phyloP scores from a whole-genome alignment of 257 asterid species.

The Gardenia jasminoides region DNA sequence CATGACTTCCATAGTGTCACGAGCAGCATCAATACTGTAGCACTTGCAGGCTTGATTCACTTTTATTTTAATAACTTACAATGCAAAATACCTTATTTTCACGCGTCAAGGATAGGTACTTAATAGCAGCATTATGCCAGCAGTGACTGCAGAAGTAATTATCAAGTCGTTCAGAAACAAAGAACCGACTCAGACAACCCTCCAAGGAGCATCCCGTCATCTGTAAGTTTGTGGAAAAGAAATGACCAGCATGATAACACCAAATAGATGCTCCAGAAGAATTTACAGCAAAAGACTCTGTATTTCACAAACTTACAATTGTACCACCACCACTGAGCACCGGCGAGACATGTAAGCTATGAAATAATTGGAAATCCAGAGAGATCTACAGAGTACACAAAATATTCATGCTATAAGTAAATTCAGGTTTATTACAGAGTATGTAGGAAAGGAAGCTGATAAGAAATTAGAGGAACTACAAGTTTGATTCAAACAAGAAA shows the following conservation, averaged over 20 bases:
- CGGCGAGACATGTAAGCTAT: constrained; percentile 76
- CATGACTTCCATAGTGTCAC: not conserved
- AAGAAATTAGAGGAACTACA: not conserved
- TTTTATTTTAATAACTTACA: not conserved
- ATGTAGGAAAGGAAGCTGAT: not conserved
- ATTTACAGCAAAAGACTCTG: not conserved
- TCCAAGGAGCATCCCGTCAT: constrained; percentile 67
- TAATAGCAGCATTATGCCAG: constrained; percentile 85
- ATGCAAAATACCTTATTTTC: constrained; percentile 51
- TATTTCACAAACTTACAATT: constrained; percentile 52
- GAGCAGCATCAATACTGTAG: not conserved
- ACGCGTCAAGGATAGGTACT: constrained; percentile 41
- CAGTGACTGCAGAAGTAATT: constrained; percentile 78
- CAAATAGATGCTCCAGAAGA: constrained; percentile 2
- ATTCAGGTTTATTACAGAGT: not conserved
- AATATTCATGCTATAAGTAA: constrained; percentile 3
- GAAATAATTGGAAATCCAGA: constrained; percentile 73
- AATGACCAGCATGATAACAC: constrained; percentile 20
- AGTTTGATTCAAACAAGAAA: not conserved
- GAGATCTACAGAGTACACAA: constrained; percentile 55
- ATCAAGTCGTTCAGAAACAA: constrained; percentile 66
- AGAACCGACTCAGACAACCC: constrained; percentile 67
- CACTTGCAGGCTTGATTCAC: not conserved
- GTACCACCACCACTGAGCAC: constrained; percentile 39
- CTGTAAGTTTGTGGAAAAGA: constrained; percentile 35